Conservation (phyloP, 1,139 yeast species). For the Saccharomycopsis crataegensis region DNA sequence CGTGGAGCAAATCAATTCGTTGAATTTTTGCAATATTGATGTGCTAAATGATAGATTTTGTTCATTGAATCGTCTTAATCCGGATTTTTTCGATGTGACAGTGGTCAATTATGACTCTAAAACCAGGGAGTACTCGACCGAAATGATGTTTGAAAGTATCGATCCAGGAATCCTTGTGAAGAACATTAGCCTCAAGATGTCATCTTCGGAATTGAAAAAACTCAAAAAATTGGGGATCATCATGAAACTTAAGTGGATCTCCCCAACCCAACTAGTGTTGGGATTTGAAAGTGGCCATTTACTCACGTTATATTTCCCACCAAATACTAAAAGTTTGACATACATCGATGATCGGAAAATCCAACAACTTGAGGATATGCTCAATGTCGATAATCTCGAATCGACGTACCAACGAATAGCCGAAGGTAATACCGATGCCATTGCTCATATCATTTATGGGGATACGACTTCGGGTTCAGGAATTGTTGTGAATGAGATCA, state of each 20-base stretch:
- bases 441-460: constrained; percentile 14
- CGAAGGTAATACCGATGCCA: constrained; percentile 5
- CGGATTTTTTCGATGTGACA: constrained; percentile 13
- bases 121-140: neutral
- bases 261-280: neutral
- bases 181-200: neutral
- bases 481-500: constrained; percentile 1
- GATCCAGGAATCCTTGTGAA: constrained; percentile 6
- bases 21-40: constrained; percentile 18
- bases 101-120: neutral
- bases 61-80: constrained; percentile 10
- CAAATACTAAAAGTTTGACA: neutral
- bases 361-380: constrained; percentile 4
- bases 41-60: constrained; percentile 1
- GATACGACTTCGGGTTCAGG: constrained; percentile 12
- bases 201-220: neutral
- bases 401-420: neutral
- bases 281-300: constrained; percentile 19
- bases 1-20: constrained; percentile 10
- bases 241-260: constrained; percentile 16
- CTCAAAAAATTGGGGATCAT: constrained; percentile 14
- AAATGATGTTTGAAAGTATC: constrained; percentile 11
- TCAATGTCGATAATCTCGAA: constrained; percentile 9
- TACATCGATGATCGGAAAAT: constrained; percentile 11
- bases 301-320: constrained; percentile 7